These are phyloP conservation scores for Xylaria palmicola DNA, from an alignment of 495 filamentous ascomycete species.

Conservation along the genomic window DNA sequence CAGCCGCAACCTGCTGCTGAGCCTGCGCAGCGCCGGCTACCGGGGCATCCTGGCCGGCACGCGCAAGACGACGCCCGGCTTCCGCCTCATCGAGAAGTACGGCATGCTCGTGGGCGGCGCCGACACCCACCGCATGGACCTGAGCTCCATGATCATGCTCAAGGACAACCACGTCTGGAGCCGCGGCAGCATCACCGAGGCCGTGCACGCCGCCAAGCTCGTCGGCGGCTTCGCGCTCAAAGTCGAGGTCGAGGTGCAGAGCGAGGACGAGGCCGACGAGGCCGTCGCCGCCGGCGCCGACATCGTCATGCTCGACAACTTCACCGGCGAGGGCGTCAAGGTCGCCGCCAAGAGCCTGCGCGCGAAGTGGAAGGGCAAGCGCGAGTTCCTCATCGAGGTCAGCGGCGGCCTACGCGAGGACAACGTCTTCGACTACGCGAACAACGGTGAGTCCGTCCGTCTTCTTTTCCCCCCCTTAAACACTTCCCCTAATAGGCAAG, in stretches of 20 bases:
- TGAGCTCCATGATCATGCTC: slow-evolving; percentile 94
- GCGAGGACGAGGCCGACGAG: slow-evolving; percentile 82
- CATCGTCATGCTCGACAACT: slow-evolving; percentile 97
- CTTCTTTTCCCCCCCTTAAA: neutral
- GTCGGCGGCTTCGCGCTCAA: slow-evolving; percentile 88
- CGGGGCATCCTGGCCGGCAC: slow-evolving; percentile 86
- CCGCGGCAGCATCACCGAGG: slow-evolving; percentile 75
- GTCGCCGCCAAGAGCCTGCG: slow-evolving; percentile 70
- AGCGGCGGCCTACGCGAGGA: slow-evolving; percentile 85
- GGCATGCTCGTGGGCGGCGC: slow-evolving; percentile 91
- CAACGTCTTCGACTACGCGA: slow-evolving; percentile 79
- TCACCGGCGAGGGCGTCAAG: slow-evolving; percentile 71
- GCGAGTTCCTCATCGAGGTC: slow-evolving; percentile 78
- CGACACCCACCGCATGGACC: slow-evolving; percentile 87
- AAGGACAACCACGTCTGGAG: slow-evolving; percentile 99
- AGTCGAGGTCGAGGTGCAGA: slow-evolving; percentile 93
- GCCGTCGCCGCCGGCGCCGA: slow-evolving; percentile 89
- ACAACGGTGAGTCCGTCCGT: slow-evolving; percentile 54
- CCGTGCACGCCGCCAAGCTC: slow-evolving; percentile 78
- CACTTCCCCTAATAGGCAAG: no score
- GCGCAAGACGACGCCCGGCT: slow-evolving; percentile 94
- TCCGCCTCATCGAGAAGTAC: slow-evolving; percentile 96
- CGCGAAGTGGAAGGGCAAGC: slow-evolving; percentile 67
- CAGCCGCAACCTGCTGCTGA: slow-evolving; percentile 50
- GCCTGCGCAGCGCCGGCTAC: slow-evolving; percentile 65